phyloP scores from a whole-genome alignment of 2,329 filamentous ascomycete genomes.

The Phialophora macrospora region DNA sequence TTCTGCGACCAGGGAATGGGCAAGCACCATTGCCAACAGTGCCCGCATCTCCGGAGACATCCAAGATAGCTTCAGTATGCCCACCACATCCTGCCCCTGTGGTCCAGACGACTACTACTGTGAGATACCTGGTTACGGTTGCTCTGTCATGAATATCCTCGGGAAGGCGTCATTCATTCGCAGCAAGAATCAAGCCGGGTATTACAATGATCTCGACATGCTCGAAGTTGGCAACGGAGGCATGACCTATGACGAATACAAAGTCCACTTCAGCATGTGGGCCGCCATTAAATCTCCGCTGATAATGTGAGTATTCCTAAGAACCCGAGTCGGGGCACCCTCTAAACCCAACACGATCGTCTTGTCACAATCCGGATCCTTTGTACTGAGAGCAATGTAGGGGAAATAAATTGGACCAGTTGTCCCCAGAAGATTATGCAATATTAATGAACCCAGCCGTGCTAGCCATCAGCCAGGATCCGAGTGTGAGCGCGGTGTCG shows the following conservation, averaged over 20 bases:
- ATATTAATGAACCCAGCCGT: slow-evolving; percentile 57
- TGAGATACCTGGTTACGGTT: slow-evolving; percentile 53
- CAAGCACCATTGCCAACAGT: slow-evolving; percentile 53
- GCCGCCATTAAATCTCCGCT: slow-evolving; percentile 55
- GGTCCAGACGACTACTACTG: slow-evolving; percentile 49
- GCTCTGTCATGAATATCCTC: slow-evolving; percentile 57
- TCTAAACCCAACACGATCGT: too few species aligned
- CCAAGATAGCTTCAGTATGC: slow-evolving; percentile 53
- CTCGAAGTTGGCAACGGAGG: slow-evolving; percentile 54
- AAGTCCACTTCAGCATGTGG: slow-evolving; percentile 56
- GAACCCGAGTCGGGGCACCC: neutral
- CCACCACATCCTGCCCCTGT: slow-evolving; percentile 51
- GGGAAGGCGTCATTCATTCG: slow-evolving; percentile 54
- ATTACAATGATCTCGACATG: slow-evolving; percentile 51
- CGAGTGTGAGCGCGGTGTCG: slow-evolving; percentile 48
- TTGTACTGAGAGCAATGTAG: neutral
- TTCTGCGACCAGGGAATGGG: slow-evolving; percentile 47
- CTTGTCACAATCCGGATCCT: too few species aligned
- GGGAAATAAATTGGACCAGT: slow-evolving; percentile 51
- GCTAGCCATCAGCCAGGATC: slow-evolving; percentile 57
- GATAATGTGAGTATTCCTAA: slow-evolving; percentile 43
- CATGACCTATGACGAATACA: slow-evolving; percentile 47
- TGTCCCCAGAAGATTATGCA: slow-evolving; percentile 51
- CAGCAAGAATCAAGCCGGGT: slow-evolving; percentile 49
- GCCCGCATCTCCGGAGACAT: slow-evolving; percentile 56